Conservation (phyloP, 2,329 filamentous ascomycete species). For the Leptographium wingfieldii region DNA sequence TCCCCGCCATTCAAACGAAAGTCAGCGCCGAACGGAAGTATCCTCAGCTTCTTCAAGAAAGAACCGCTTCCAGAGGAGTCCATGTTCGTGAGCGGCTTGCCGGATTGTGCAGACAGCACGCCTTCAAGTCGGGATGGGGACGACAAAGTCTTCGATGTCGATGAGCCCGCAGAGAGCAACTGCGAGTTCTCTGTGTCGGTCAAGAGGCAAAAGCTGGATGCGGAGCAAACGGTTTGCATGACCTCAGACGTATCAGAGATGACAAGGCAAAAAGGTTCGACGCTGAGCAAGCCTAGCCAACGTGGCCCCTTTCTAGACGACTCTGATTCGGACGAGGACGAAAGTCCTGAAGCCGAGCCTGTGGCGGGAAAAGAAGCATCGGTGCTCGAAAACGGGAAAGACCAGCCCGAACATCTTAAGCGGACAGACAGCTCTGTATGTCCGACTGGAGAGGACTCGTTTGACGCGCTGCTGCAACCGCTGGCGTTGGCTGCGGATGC, state of each 20-base stretch:
- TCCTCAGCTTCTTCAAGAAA: conserved; percentile 66
- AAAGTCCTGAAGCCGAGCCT: not conserved
- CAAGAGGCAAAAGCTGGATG: conserved; percentile 3
- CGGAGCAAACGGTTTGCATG: not conserved
- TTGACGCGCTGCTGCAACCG: not conserved
- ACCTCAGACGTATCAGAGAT: conserved; percentile 18
- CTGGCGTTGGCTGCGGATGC: not conserved
- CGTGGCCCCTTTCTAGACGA: conserved; percentile 54
- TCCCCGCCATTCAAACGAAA: not conserved
- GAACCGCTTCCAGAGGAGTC: conserved; percentile 44
- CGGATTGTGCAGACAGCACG: not conserved
- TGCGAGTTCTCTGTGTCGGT: not conserved
- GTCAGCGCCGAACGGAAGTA: conserved; percentile 31
- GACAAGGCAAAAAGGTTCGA: conserved; percentile 29
- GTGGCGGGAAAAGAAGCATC: not conserved
- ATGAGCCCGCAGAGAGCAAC: conserved; percentile 6
- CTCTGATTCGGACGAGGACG: conserved; percentile 11
- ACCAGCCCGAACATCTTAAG: not conserved
- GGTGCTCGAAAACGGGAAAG: not conserved
- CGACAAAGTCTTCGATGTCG: conserved; percentile 11
- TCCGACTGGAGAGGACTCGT: not conserved
- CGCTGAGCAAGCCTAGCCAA: conserved; percentile 7
- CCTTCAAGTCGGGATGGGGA: not conserved
- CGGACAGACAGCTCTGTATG: not conserved
- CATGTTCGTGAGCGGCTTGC: conserved; percentile 33